Evolutionary conservation across 768 basidiomycete species (phyloP).

Genomic region (Pleurotus sapidus): DNA sequence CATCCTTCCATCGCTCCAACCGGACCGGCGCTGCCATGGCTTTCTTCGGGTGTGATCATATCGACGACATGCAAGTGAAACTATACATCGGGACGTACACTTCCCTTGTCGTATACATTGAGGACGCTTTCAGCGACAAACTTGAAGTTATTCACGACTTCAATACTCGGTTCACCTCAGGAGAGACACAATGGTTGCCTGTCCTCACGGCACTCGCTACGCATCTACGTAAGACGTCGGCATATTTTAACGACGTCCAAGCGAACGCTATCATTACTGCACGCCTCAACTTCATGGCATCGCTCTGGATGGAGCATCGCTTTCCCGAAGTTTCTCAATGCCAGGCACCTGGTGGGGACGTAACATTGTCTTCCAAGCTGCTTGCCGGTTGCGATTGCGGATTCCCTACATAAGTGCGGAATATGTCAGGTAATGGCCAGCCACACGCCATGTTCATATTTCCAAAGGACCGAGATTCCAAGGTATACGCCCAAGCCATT

Average conservation of each 20-base stretch:
- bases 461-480: neutral
- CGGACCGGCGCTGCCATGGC: neutral
- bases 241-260: neutral
- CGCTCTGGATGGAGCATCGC: neutral
- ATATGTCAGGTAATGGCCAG: neutral
- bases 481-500: neutral
- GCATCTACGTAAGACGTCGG: neutral
- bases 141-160: neutral
- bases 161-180: neutral
- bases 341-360: neutral
- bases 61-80: neutral
- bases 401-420: neutral
- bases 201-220: neutral
- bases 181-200: neutral
- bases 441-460: slow-evolving; percentile 2
- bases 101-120: slow-evolving; percentile 10
- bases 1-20: neutral
- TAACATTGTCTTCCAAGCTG: neutral
- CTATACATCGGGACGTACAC: neutral
- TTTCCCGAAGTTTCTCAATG: neutral
- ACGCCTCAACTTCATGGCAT: neutral
- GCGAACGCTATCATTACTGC: neutral
- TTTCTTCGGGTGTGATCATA: neutral
- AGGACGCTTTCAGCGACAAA: neutral
- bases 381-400: neutral